Evolutionary conservation across 495 filamentous ascomycete species (phyloP).

Genomic region (Peziza echinospora): DNA sequence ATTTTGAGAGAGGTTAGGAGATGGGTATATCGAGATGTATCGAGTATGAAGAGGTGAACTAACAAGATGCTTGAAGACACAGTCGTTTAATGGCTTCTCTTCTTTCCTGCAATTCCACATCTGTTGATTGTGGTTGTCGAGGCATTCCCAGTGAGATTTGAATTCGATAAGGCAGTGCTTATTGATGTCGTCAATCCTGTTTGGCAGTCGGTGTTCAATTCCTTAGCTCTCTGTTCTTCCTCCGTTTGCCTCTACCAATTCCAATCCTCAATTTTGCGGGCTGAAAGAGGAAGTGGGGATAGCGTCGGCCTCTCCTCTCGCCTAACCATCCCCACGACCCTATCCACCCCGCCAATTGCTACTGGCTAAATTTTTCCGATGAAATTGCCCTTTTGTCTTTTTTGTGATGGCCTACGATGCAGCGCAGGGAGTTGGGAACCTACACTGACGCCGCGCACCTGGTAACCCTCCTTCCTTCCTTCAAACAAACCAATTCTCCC

Average conservation of each 20-base stretch:
- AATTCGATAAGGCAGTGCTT: slow-evolving; percentile 81
- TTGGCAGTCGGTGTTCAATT: too few relatives aligned
- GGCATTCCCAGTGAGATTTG: slow-evolving; percentile 76
- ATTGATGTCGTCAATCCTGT: slow-evolving; percentile 83
- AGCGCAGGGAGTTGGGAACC: slow-evolving; percentile 15
- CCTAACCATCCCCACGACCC: neutral
- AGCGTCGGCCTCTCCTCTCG: neutral
- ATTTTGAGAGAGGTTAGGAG: neutral
- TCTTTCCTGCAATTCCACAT: slow-evolving; percentile 79
- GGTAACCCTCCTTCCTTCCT: slow-evolving; percentile 88
- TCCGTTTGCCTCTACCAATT: too few relatives aligned
- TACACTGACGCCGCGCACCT: slow-evolving; percentile 92
- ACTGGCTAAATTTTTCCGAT: neutral
- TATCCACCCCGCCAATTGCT: neutral
- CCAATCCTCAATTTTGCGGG: too few relatives aligned
- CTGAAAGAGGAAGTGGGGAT: too few relatives aligned
- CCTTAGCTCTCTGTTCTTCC: too few relatives aligned
- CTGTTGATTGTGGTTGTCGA: slow-evolving; percentile 94
- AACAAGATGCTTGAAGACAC: slow-evolving; percentile 89
- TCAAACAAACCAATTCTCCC: slow-evolving; percentile 85
- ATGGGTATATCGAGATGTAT: too few relatives aligned
- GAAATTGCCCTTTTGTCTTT: neutral
- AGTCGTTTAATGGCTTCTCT: slow-evolving; percentile 58
- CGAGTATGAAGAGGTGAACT: slow-evolving; percentile 21
- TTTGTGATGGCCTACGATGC: neutral